Evolutionary conservation across 352 stramenopile genomes (phyloP), one percentile per base, ranked within the genome.

Genomic region (Phytophthora chlamydospora): DNA sequence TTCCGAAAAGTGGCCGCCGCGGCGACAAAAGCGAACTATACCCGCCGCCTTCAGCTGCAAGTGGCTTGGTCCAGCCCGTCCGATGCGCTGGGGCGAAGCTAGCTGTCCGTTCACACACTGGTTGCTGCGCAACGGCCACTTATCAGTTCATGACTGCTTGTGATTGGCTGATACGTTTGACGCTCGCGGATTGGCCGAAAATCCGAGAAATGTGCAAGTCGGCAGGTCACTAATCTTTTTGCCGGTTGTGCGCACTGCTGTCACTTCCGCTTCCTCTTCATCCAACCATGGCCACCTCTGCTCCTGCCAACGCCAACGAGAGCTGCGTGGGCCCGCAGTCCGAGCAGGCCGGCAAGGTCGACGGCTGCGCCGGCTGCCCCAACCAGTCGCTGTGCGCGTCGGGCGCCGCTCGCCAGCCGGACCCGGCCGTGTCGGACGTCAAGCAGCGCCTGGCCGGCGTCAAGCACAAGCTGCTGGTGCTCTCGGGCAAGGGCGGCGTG

Each of bases 401-500:
- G 0, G 97, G 97, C 5, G 90, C 93, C 19, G 85, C 88, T 5
- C 79, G 78, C 43, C 89, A 95, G 64, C 80, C 84, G 11, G 93
- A 98, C 62, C 89, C 93, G 44, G 80, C 83, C 3, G 77, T 90
- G 24, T 90, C 84, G 32, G 88, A 98, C 62, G 96, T 99, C 13
- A 79, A 83, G 50, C 76, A 91, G 73, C 85, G 87, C 6, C 72
- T 96, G 27, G 71, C 71, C 1, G 73, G 76, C 41, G 80, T 96
- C 53, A 98, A 98, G 71, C 96, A 99, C 78, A 99, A 98, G 32
- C 73, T 99, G 14, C 83, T 99, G 43, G 97, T 99, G n/a, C 80
- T 99, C 16, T 99, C 93, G 41, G 98, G 98, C 41, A 99, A 99
- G 78, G 98, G 98, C 21, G 98, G 98, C 50, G 98, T 99, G 4